Evolutionary conservation across 495 filamentous ascomycete species (phyloP).

Genomic region (Xylaria telfairii): DNA sequence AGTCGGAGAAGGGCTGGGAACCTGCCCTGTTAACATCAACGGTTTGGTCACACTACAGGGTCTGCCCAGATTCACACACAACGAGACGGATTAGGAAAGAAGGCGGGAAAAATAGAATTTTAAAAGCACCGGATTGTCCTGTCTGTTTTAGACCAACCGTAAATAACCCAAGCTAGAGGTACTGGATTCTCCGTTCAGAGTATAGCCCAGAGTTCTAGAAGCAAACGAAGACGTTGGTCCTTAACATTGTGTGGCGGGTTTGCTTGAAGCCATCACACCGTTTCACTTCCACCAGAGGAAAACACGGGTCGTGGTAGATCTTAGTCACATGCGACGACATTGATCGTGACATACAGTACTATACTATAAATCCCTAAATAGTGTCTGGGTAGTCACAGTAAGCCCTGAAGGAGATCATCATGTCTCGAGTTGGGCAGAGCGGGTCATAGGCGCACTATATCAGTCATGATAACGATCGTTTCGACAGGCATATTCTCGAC

Average conservation of each 20-base stretch:
- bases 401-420: conserved; percentile 8
- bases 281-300: not conserved
- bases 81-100: conserved; percentile 16
- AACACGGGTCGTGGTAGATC: not conserved
- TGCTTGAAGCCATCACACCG: not conserved
- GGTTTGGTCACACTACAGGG: not conserved
- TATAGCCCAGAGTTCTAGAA: not conserved
- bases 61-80: not conserved
- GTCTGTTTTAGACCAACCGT: not conserved
- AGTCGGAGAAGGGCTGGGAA: conserved; percentile 18
- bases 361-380: no score
- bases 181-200: no score
- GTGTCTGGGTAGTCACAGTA: conserved; percentile 14
- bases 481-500: conserved; percentile 16
- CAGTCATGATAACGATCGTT: conserved; percentile 20
- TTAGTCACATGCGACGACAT: not conserved
- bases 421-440: conserved; percentile 5
- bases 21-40: not conserved
- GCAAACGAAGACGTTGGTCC: not conserved
- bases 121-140: conserved; percentile 30
- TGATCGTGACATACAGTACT: not conserved
- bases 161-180: no score
- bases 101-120: not conserved
- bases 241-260: not conserved
- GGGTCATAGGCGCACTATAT: conserved; percentile 9